Conservation (phyloP, 306 rosid genomes). For the Citrullus mucosospermus region DNA sequence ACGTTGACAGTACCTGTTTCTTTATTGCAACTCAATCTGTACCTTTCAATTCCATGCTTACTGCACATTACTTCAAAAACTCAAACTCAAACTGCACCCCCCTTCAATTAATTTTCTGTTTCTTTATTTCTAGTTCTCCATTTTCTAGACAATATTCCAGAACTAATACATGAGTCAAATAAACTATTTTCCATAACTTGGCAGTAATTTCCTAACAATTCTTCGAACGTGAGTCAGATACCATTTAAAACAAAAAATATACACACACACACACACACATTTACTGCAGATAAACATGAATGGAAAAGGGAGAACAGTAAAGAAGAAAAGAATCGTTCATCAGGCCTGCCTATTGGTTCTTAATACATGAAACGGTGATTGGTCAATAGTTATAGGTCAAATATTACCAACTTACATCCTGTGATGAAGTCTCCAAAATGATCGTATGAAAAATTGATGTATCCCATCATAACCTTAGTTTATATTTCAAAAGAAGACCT, state of each 20-base stretch:
- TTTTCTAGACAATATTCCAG: not conserved
- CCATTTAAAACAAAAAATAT: not conserved
- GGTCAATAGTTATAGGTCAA: not conserved
- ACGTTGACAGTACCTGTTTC: not conserved
- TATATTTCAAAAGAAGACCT: not conserved
- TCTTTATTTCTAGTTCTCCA: not conserved
- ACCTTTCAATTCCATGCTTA: not conserved
- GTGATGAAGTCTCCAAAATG: conserved; percentile 5
- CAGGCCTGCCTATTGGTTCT: not conserved
- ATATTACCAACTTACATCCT: not conserved
- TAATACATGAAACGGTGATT: not conserved
- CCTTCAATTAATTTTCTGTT: not conserved
- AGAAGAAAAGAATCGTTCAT: not conserved
- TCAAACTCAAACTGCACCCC: not conserved
- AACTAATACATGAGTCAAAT: not conserved
- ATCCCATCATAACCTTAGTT: not conserved
- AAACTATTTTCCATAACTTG: not conserved
- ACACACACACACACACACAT: no score
- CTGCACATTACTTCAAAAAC: not conserved
- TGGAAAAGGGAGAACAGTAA: not conserved
- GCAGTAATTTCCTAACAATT: not conserved
- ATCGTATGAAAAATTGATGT: not conserved
- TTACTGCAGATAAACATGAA: not conserved
- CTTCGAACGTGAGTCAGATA: not conserved
- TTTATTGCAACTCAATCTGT: not conserved